Evolutionary conservation across 1,139 yeast genomes (phyloP).

Genomic region (Sugiyamaella novakii): DNA sequence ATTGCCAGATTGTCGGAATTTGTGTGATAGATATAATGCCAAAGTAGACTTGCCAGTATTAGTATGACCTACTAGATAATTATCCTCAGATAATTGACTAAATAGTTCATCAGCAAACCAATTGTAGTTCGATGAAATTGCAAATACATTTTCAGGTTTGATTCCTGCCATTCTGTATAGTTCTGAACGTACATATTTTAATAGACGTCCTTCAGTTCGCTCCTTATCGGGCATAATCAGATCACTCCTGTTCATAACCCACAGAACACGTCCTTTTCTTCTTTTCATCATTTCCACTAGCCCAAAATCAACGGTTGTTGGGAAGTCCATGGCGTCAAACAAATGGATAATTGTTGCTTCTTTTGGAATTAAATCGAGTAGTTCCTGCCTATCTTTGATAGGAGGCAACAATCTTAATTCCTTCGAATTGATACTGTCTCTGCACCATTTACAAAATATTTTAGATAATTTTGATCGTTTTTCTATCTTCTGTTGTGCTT

Average conservation of each 20-base stretch:
- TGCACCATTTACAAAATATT: slow-evolving; percentile 28
- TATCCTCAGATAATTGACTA: slow-evolving; percentile 46
- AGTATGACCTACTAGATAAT: slow-evolving; percentile 69
- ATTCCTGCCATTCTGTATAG: slow-evolving; percentile 46
- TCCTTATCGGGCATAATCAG: slow-evolving; percentile 47
- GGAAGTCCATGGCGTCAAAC: slow-evolving; percentile 69
- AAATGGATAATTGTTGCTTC: slow-evolving; percentile 59
- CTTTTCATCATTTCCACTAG: slow-evolving; percentile 46
- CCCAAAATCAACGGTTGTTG: slow-evolving; percentile 54
- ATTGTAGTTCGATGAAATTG: slow-evolving; percentile 52
- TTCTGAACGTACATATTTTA: slow-evolving; percentile 51
- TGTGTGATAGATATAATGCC: slow-evolving; percentile 24
- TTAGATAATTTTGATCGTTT: slow-evolving; percentile 21
- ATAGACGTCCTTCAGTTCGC: slow-evolving; percentile 45
- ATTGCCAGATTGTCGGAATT: slow-evolving; percentile 19
- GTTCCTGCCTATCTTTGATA: slow-evolving; percentile 24
- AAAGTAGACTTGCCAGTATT: slow-evolving; percentile 78
- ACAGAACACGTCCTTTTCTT: slow-evolving; percentile 44
- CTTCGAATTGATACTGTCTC: slow-evolving; percentile 20
- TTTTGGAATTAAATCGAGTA: slow-evolving; percentile 50
- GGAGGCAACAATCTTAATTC: slow-evolving; percentile 26
- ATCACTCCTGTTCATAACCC: slow-evolving; percentile 63
- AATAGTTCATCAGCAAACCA: slow-evolving; percentile 54
- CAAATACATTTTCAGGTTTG: slow-evolving; percentile 49
- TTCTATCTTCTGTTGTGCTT: slow-evolving; percentile 20